These are phyloP conservation scores for Gymnopilus dilepis DNA, from an alignment of 768 basidiomycete species.

Conservation along the genomic window DNA sequence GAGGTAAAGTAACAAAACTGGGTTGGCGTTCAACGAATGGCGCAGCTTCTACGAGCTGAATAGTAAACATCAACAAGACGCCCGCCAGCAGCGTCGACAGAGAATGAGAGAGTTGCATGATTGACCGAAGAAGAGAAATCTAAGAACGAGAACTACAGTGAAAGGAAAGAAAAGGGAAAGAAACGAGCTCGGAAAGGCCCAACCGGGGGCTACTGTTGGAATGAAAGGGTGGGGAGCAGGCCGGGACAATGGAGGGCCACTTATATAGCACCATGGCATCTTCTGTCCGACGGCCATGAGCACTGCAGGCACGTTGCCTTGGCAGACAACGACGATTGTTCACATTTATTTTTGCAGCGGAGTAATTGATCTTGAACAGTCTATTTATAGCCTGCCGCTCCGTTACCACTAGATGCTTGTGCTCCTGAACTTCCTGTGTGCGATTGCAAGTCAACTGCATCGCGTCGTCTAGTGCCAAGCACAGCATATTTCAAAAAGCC, in stretches of 20 bases:
- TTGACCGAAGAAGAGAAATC: conserved; percentile 25
- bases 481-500: background rate
- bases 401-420: background rate
- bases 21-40: conserved; percentile 41
- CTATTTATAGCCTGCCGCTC: background rate
- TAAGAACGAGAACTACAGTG: conserved; percentile 26
- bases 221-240: conserved; percentile 13
- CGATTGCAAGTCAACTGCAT: background rate
- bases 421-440: background rate
- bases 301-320: conserved; percentile 17
- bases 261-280: conserved; percentile 16
- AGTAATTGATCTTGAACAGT: background rate
- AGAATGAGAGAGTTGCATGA: conserved; percentile 61
- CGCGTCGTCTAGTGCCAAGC: background rate
- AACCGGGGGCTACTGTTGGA: conserved; percentile 26
- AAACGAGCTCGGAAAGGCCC: conserved; percentile 27
- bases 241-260: conserved; percentile 1
- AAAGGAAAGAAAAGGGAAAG: conserved; percentile 35
- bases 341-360: conserved; percentile 7
- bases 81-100: conserved; percentile 59
- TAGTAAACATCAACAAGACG: conserved; percentile 49
- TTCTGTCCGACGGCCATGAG: conserved; percentile 12
- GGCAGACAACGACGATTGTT: conserved; percentile 15
- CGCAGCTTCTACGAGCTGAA: conserved; percentile 45
- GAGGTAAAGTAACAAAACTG: conserved; percentile 47